A percentile compares a stretch with the other conserved stretches of the same genome.
Evolutionary conservation across 2,329 filamentous ascomycete genomes (phyloP).

Genomic region (Aureobasidium sp.): DNA sequence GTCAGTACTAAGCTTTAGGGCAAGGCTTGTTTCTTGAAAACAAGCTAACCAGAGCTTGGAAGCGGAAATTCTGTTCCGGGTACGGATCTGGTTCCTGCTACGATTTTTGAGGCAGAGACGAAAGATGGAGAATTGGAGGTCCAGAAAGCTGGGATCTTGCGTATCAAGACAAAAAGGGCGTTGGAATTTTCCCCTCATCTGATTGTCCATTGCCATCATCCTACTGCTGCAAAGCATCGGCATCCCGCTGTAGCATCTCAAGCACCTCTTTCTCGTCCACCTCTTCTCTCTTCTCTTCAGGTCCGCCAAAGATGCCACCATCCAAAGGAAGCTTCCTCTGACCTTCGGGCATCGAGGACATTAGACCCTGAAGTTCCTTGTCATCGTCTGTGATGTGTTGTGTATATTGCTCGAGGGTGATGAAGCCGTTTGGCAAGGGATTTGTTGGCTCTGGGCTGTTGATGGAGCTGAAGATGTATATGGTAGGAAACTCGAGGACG

Average conservation of each 20-base stretch:
- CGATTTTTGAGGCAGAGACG: no score
- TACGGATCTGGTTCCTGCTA: no score
- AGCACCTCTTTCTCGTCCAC: constrained; percentile 46
- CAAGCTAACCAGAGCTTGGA: no score
- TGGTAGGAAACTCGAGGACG: constrained; percentile 83
- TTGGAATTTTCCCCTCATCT: no score
- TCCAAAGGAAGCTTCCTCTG: constrained; percentile 14
- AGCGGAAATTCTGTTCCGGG: no score
- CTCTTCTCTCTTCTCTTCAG: constrained; percentile 13
- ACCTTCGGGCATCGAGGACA: constrained; percentile 32
- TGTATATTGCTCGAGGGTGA: constrained; percentile 46
- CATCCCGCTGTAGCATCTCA: constrained; percentile 49
- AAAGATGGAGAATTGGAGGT: no score
- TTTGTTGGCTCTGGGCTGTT: constrained; percentile 19
- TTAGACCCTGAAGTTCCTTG: constrained; percentile 56
- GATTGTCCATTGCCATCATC: no score
- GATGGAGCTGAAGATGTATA: constrained; percentile 62
- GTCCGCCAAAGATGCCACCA: constrained; percentile 22
- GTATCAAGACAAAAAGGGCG: no score
- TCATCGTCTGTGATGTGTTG: constrained; percentile 38
- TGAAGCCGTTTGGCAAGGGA: constrained; percentile 48
- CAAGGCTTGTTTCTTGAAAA: no score
- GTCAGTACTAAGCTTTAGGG: no score
- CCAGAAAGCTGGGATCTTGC: no score
- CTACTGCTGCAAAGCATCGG: constrained; percentile 25